A percentile compares a stretch with the other conserved stretches of the same genome.
Conservation (phyloP, 768 basidiomycete species). For the Boletellus ananiceps region DNA sequence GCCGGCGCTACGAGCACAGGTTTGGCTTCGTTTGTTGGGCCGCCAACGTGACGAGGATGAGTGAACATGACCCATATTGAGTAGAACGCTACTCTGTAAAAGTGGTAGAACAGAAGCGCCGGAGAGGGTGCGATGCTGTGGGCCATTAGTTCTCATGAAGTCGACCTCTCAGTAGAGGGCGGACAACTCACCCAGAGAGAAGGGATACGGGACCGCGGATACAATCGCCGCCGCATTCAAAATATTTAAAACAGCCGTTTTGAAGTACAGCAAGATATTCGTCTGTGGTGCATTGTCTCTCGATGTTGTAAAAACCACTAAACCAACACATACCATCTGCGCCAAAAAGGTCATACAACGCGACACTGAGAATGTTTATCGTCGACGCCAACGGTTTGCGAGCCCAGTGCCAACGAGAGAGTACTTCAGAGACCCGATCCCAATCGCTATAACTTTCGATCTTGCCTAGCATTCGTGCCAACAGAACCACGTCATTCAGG, state of each 20-base stretch:
- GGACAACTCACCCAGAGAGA: constrained; percentile 70
- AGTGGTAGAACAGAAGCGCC: constrained; percentile 77
- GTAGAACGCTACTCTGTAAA: constrained; percentile 94
- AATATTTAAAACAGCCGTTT: constrained; percentile 95
- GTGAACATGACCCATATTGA: constrained; percentile 89
- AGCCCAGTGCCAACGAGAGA: constrained; percentile 80
- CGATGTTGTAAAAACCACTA: neutral
- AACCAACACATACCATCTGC: constrained; percentile 68
- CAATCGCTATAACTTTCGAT: constrained; percentile 45
- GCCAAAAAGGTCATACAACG: constrained; percentile 91
- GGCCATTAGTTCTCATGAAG: neutral
- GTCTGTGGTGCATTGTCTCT: constrained; percentile 37
- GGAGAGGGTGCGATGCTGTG: constrained; percentile 78
- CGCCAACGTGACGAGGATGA: constrained; percentile 36
- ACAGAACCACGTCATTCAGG: constrained; percentile 75
- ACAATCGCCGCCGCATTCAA: constrained; percentile 88
- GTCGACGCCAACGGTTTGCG: constrained; percentile 81
- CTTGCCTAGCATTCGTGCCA: constrained; percentile 55
- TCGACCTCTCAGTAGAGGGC: neutral
- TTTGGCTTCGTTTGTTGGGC: constrained; percentile 29
- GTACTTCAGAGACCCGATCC: constrained; percentile 43
- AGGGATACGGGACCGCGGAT: constrained; percentile 85
- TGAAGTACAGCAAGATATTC: constrained; percentile 59
- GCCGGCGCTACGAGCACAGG: constrained; percentile 38
- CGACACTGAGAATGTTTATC: constrained; percentile 89